Percentiles rank a stretch among this genome's conserved stretches.
phyloP scores from a whole-genome alignment of 257 asterid species.

The Linderniella brevidens region DNA sequence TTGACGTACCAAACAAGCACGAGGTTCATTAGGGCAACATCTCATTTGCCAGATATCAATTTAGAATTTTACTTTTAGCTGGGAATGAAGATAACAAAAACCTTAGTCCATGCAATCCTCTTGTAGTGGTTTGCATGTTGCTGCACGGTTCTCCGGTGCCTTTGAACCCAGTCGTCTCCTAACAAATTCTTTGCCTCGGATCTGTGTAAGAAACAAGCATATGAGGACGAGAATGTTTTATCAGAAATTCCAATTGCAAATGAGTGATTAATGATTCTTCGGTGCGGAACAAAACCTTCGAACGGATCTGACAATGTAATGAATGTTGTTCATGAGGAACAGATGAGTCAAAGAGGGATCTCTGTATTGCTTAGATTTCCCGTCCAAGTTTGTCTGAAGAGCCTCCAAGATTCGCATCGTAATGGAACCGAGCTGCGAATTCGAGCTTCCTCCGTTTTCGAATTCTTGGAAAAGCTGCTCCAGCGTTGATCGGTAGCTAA shows the following conservation, averaged over 20 bases:
- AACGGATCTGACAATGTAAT: conserved; percentile 56
- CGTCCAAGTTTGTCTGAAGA: neutral
- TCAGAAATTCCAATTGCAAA: conserved; percentile 1
- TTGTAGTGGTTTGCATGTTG: conserved; percentile 96
- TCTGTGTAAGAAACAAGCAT: conserved; percentile 24
- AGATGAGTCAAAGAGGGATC: conserved; percentile 1
- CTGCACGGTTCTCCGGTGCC: conserved; percentile 90
- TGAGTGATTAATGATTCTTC: conserved; percentile 7
- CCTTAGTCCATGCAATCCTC: conserved; percentile 96
- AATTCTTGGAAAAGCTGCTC: conserved; percentile 92
- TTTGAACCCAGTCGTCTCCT: conserved; percentile 99
- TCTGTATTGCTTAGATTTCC: neutral
- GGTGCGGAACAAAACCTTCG: conserved; percentile 5
- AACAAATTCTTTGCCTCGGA: conserved; percentile 96
- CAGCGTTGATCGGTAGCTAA: conserved; percentile 88
- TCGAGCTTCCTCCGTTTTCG: conserved; percentile 49
- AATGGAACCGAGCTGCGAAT: conserved; percentile 83
- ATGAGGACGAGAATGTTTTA: no score
- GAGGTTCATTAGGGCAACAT: no score
- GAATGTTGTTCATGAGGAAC: conserved; percentile 20
- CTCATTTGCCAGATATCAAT: no score
- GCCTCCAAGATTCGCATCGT: conserved; percentile 5
- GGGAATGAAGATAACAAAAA: conserved; percentile 9
- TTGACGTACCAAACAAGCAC: no score
- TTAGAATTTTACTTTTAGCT: no score